A percentile compares a stretch with the other conserved stretches of the same genome.
Conservation (phyloP, 116 monocot species). For the Cymodocea nodosa region DNA sequence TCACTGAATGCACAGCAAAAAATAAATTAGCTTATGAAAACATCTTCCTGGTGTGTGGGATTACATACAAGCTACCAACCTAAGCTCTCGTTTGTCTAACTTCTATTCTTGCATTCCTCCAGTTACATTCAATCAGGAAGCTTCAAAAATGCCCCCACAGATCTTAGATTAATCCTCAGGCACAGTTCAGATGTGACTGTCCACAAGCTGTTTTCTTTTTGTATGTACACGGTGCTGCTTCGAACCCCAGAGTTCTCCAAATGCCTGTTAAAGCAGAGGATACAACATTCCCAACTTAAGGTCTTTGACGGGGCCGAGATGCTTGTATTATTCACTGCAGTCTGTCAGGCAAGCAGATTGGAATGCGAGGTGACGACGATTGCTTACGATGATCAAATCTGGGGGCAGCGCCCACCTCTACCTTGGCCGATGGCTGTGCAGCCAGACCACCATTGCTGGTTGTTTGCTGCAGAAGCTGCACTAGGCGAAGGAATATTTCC, state of each 20-base stretch:
- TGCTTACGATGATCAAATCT: slow-evolving; percentile 29
- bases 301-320: too few species aligned
- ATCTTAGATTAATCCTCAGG: not conserved
- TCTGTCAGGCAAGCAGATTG: slow-evolving; percentile 19
- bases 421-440: slow-evolving; percentile 13
- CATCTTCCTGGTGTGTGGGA: not conserved
- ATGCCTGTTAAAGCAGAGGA: not conserved
- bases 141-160: not conserved
- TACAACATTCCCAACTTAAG: not conserved
- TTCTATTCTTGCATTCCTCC: not conserved
- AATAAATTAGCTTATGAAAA: not conserved
- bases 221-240: slow-evolving; percentile 2
- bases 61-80: slow-evolving; percentile 4
- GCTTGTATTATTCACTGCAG: slow-evolving; percentile 12
- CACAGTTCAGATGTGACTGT: not conserved
- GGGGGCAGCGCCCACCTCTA: slow-evolving; percentile 13
- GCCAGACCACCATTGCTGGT: slow-evolving; percentile 15
- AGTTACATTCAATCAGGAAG: not conserved
- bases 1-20: not conserved
- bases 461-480: slow-evolving; percentile 66
- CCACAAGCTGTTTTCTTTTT: not conserved
- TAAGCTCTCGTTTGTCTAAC: not conserved
- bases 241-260: not conserved
- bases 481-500: slow-evolving; percentile 90
- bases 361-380: slow-evolving; percentile 17